phyloP scores from a whole-genome alignment of 495 filamentous ascomycete genomes.

The Penicillium goetzii region DNA sequence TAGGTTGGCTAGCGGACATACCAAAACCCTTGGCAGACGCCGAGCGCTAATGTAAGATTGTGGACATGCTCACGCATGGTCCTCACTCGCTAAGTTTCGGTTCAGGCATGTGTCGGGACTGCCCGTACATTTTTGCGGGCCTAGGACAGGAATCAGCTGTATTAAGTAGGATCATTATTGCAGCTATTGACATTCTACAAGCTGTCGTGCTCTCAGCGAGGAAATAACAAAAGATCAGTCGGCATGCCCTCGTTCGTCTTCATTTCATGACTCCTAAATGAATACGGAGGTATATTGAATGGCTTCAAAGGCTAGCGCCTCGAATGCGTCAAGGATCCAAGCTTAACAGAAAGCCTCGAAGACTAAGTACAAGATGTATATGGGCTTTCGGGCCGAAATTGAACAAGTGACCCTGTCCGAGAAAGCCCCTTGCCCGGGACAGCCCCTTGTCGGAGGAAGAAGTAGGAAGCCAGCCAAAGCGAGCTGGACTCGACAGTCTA shows the following conservation, averaged over 20 bases:
- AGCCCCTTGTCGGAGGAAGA: constrained; percentile 1
- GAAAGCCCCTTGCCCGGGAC: constrained; percentile 1
- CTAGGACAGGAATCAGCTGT: background rate
- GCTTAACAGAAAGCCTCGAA: background rate
- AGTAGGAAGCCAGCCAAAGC: background rate
- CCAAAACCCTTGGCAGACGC: background rate
- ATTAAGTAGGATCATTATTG: background rate
- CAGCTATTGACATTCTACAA: background rate
- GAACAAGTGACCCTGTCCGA: background rate
- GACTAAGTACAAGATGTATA: background rate
- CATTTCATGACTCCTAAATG: background rate
- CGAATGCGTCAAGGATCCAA: constrained; percentile 5
- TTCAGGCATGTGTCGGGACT: constrained; percentile 1
- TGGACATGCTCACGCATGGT: background rate
- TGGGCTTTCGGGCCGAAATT: constrained; percentile 10
- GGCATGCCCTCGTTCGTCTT: background rate
- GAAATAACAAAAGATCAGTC: background rate
- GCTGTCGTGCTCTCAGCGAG: background rate
- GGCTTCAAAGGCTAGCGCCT: background rate
- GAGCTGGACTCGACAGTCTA: background rate
- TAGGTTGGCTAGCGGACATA: background rate
- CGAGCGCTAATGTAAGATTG: constrained; percentile 4
- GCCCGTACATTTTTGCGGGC: background rate
- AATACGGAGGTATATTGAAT: background rate
- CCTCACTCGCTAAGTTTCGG: constrained; percentile 4